A percentile compares a stretch with the other conserved stretches of the same genome.
phyloP scores from a whole-genome alignment of 164 flowering plant species.

The Aristolochia fimbriata region DNA sequence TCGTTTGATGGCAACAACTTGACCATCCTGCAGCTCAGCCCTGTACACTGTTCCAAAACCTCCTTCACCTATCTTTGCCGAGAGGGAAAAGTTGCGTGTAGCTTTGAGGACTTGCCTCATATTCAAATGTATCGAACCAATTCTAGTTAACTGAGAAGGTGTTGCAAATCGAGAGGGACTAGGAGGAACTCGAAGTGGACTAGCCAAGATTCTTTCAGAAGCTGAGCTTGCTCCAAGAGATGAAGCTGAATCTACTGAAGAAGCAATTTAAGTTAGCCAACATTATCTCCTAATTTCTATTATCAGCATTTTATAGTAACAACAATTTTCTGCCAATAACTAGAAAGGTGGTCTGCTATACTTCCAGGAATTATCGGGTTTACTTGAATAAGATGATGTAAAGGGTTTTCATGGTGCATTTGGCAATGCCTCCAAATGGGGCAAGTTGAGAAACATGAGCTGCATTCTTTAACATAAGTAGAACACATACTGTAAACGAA shows the following conservation, averaged over 20 bases:
- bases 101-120: conserved; percentile 63
- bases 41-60: conserved; percentile 87
- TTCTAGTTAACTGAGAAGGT: conserved; percentile 54
- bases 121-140: conserved; percentile 67
- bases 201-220: conserved; percentile 31
- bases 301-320: background rate
- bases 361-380: too few species aligned
- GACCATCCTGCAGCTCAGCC: conserved; percentile 71
- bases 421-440: background rate
- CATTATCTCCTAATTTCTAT: background rate
- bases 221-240: conserved; percentile 34
- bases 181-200: conserved; percentile 61
- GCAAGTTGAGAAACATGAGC: background rate
- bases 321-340: background rate
- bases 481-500: background rate
- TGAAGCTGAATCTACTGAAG: conserved; percentile 55
- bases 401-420: too few species aligned
- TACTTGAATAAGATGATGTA: too few species aligned
- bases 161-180: conserved; percentile 66
- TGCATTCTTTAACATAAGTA: too few species aligned
- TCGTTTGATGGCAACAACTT: conserved; percentile 78
- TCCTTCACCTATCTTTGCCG: conserved; percentile 71
- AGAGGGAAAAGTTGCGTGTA: conserved; percentile 65
- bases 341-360: too few species aligned
- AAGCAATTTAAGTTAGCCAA: background rate